Percentiles rank a stretch among this genome's conserved stretches.
These are phyloP conservation scores for Boletus edulis DNA, from an alignment of 768 basidiomycete species.

Conservation along the genomic window DNA sequence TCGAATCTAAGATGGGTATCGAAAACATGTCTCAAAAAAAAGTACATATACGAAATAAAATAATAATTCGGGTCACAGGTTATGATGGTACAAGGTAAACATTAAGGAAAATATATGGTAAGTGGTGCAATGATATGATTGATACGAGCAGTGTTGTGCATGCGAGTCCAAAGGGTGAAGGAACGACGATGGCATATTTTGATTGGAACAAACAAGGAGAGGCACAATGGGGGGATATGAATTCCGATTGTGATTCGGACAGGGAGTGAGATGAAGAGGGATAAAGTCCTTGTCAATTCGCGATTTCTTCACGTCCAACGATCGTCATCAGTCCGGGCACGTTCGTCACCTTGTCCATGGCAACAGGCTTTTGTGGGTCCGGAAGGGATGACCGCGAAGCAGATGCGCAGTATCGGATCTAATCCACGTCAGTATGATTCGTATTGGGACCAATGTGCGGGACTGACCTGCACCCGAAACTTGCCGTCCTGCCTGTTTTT, in stretches of 20 bases:
- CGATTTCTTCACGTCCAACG: slow-evolving; percentile 39
- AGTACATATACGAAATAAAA: slow-evolving; percentile 6
- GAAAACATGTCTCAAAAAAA: not conserved
- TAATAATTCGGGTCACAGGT: not conserved
- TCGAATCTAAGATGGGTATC: too few species aligned
- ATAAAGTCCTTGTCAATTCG: slow-evolving; percentile 8
- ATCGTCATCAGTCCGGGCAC: slow-evolving; percentile 80
- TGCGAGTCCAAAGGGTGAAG: slow-evolving; percentile 3
- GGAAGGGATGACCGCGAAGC: slow-evolving; percentile 49
- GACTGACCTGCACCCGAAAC: slow-evolving; percentile 60
- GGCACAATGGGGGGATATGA: not conserved
- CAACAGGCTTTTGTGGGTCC: slow-evolving; percentile 64
- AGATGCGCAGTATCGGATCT: slow-evolving; percentile 65
- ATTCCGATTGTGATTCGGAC: not conserved
- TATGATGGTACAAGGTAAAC: not conserved
- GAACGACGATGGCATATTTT: not conserved
- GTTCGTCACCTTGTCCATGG: slow-evolving; percentile 55
- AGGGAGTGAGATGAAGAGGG: not conserved
- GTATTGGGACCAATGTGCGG: not conserved
- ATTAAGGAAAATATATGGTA: not conserved
- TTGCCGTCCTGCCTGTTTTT: slow-evolving; percentile 47
- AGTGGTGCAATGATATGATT: not conserved
- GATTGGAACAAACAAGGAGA: not conserved
- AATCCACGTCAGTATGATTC: not conserved
- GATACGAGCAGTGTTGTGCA: not conserved